A percentile compares a stretch with the other conserved stretches of the same genome.
Evolutionary conservation across 2,329 filamentous ascomycete species (phyloP).

Genomic region (Ascosphaera pollenicola): DNA sequence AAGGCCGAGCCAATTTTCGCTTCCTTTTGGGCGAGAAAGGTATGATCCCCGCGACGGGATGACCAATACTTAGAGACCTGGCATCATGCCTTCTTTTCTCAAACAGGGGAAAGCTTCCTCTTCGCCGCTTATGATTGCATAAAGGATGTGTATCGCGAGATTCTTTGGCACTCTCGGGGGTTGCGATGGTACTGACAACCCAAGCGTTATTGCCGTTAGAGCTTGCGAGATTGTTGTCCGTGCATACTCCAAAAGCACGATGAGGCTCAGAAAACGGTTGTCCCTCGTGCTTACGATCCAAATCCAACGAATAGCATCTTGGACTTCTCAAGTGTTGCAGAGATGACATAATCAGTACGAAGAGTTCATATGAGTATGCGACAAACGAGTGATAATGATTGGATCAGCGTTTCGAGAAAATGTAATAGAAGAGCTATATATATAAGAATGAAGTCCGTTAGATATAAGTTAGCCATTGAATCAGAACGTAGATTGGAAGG

Average conservation of each 20-base stretch:
- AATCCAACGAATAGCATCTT: background rate
- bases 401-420: background rate
- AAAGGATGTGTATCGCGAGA: too few species aligned
- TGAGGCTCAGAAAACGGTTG: background rate
- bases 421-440: background rate
- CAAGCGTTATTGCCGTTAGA: background rate
- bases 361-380: background rate
- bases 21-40: background rate
- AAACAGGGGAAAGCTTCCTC: background rate
- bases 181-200: background rate
- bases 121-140: background rate
- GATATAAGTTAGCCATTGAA: constrained; percentile 9
- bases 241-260: background rate
- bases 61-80: background rate
- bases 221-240: background rate
- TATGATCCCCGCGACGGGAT: background rate
- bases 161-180: background rate
- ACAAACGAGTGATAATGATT: background rate
- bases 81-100: background rate
- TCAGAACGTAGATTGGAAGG: too few species aligned
- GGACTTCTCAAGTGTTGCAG: background rate
- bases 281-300: background rate
- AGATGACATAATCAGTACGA: background rate
- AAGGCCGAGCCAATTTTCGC: background rate
- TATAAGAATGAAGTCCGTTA: constrained; percentile 5